These are phyloP conservation scores for Galerina sulciceps DNA, from an alignment of 768 basidiomycete species.

Conservation along the genomic window DNA sequence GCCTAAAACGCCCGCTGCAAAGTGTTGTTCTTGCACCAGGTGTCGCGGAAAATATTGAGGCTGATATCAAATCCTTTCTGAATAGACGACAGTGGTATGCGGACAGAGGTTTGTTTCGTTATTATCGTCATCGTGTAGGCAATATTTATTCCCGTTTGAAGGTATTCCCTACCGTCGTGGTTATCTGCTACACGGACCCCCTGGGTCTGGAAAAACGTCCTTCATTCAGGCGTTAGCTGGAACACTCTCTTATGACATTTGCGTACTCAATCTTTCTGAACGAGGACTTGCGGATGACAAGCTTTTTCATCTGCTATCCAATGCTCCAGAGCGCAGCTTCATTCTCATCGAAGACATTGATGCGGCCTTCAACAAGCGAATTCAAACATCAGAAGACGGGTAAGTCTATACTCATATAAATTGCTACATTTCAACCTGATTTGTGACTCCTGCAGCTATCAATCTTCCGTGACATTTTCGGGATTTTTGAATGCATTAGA, in stretches of 20 bases:
- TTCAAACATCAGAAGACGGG: slow-evolving; percentile 93
- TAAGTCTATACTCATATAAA: slow-evolving; percentile 40
- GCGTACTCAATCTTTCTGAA: slow-evolving; percentile 93
- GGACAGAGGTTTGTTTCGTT: slow-evolving; percentile 80
- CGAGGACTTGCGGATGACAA: slow-evolving; percentile 97
- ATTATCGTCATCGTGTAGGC: slow-evolving; percentile 18
- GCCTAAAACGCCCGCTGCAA: slow-evolving; percentile 80
- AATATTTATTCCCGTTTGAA: slow-evolving; percentile 33
- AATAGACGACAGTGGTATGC: slow-evolving; percentile 91
- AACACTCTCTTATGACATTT: slow-evolving; percentile 91
- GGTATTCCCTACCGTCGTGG: slow-evolving; percentile 97
- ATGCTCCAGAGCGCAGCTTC: slow-evolving; percentile 90
- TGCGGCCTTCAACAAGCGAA: slow-evolving; percentile 93
- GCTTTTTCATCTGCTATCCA: slow-evolving; percentile 89
- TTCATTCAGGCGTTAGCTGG: slow-evolving; percentile 98
- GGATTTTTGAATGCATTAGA: slow-evolving; percentile 97
- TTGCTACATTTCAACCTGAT: slow-evolving; percentile 13
- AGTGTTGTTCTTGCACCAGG: slow-evolving; percentile 89
- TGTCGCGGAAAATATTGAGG: slow-evolving; percentile 82
- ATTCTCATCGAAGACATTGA: slow-evolving; percentile 98
- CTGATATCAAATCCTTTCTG: slow-evolving; percentile 83
- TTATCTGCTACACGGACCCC: slow-evolving; percentile 93
- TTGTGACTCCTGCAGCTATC: slow-evolving; percentile 59
- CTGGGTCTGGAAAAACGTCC: slow-evolving; percentile 97
- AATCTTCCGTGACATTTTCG: slow-evolving; percentile 96